Base-by-base conservation (phyloP, 257 asterid species). In the Solanum chilense region DNA sequence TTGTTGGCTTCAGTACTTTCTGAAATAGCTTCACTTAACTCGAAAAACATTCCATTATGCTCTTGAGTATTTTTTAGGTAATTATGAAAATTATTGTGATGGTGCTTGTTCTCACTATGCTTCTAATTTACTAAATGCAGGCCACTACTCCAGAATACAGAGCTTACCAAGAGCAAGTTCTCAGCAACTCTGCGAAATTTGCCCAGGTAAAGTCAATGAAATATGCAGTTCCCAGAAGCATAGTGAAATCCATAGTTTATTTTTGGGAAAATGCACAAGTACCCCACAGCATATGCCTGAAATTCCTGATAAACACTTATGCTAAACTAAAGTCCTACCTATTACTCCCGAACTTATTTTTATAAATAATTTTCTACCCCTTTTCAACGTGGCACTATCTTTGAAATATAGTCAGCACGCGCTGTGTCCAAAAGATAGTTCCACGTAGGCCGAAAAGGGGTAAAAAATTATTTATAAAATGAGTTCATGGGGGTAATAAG, bases 111-210 rank as follows among this genome's bases (percentile, higher is more conserved):
- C 64, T 77, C 20, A 14, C 20, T 44, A 14, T 77, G n/a, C 64
- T n/a, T 25, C 62, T 77, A 77, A 44, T 44, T 58, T 44, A 44
- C 64, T 14, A 44, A 77, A 44, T 25, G 84, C 84, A 97, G 99
- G 97, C 96, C 47, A 94, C 92, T 96, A 93, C 98, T 84, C 93
- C 98, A 71, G 99, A 97, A 89, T 97, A 95, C 88, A 94, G 85
- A 90, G 98, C 95, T 47, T 97, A 97, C 91, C 99, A 97, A 89
- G 95, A 94, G 90, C 99, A 95, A 90, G 99, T 97, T 66, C 94
- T 97, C 60, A 89, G 92, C 60, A 97, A 97, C 88, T 95, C 94
- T 91, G 94, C 98, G 58, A 95, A 89, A 93, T 97, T 97, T 88
- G 94, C 98, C 6, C 93, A 97, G 98, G 99, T 97, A 90, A 82